Evolutionary conservation across 495 filamentous ascomycete genomes (phyloP).

Genomic region (Beverwykella pulmonaria): DNA sequence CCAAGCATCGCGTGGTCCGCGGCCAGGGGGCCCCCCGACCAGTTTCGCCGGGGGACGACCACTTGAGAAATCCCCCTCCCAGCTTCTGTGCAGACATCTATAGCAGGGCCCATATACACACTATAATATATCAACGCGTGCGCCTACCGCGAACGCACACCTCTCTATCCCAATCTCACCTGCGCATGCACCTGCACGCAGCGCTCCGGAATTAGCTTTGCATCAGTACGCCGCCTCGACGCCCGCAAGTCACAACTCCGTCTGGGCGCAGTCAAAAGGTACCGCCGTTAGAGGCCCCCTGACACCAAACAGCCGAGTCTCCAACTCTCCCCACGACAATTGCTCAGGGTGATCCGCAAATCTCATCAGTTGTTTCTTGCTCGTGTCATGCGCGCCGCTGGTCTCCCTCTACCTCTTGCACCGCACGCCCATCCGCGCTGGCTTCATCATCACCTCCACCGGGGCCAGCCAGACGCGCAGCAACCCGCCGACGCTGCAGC

Average conservation of each 20-base stretch:
- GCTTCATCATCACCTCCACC: conserved; percentile 9
- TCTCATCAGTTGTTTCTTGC: conserved; percentile 11
- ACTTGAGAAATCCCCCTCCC: not conserved
- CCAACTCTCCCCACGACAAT: conserved; percentile 1
- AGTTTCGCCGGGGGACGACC: too few species aligned
- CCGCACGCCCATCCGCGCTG: conserved; percentile 18
- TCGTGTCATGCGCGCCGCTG: conserved; percentile 13
- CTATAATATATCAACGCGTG: conserved; percentile 9
- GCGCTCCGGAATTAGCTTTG: not conserved
- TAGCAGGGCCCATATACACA: not conserved
- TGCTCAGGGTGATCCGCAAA: not conserved
- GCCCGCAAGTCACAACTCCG: not conserved
- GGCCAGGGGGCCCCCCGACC: not conserved
- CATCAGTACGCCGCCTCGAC: not conserved
- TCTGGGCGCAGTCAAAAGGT: not conserved
- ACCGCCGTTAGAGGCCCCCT: conserved; percentile 29
- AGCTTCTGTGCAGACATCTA: not conserved
- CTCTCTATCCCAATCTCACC: not conserved
- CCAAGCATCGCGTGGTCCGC: not conserved
- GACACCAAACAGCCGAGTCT: conserved; percentile 11
- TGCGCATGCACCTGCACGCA: not conserved
- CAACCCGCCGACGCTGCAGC: not conserved
- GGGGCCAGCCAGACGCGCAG: not conserved
- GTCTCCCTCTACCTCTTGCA: not conserved
- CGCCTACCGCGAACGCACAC: not conserved